A percentile compares a stretch with the other conserved stretches of the same genome.
phyloP scores from a whole-genome alignment of 352 stramenopile species.

The Globisporangium iwayamae region DNA sequence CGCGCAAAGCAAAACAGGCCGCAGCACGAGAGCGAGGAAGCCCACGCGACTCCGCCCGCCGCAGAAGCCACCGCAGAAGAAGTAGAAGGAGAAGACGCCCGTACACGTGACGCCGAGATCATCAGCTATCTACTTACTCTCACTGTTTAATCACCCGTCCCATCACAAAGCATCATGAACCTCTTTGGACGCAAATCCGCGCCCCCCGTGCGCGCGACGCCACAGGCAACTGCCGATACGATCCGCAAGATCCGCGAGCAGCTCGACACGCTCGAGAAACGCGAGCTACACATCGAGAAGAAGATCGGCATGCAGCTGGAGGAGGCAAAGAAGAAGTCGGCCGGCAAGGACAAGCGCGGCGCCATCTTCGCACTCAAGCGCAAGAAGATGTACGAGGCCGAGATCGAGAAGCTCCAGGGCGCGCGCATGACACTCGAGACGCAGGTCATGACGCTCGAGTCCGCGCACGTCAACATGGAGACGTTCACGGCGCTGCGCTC shows the following conservation, averaged over 20 bases:
- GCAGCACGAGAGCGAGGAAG: no score
- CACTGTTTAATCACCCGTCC: not conserved
- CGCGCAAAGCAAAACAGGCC: no score
- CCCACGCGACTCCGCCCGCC: no score
- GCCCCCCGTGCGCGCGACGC: slow-evolving; percentile 42
- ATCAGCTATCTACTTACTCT: not conserved
- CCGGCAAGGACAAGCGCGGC: slow-evolving; percentile 96
- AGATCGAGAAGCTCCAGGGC: slow-evolving; percentile 97
- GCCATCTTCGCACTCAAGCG: slow-evolving; percentile 97
- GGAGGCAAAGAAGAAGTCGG: slow-evolving; percentile 96
- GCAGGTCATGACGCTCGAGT: slow-evolving; percentile 91
- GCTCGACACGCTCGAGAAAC: slow-evolving; percentile 90
- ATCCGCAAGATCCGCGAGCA: slow-evolving; percentile 90
- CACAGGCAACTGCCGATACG: slow-evolving; percentile 77
- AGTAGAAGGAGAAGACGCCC: no score
- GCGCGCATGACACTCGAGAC: slow-evolving; percentile 96
- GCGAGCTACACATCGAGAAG: slow-evolving; percentile 95
- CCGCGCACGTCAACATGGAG: slow-evolving; percentile 94
- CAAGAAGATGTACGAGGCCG: slow-evolving; percentile 98
- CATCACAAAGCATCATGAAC: slow-evolving; percentile 49
- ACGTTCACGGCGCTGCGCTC: slow-evolving; percentile 94
- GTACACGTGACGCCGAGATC: not conserved
- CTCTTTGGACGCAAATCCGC: slow-evolving; percentile 82
- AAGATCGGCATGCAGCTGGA: slow-evolving; percentile 93
- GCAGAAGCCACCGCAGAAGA: no score